Conservation (phyloP, 1,139 yeast genomes). For the Debaryomyces coudertii region DNA sequence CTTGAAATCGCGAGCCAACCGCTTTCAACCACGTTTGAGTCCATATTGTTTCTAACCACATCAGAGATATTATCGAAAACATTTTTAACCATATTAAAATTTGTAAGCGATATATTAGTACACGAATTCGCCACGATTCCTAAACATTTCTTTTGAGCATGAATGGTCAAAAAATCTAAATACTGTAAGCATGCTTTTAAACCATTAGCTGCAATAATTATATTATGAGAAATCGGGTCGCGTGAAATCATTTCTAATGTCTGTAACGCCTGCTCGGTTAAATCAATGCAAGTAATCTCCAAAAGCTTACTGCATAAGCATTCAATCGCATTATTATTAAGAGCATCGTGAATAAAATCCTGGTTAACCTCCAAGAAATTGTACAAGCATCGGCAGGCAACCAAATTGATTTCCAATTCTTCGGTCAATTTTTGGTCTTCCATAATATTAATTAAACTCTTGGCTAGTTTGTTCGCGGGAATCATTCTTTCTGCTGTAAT, state of each 20-base stretch:
- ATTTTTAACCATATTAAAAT: slow-evolving; percentile 53
- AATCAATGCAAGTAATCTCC: slow-evolving; percentile 82
- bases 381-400: slow-evolving; percentile 83
- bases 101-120: slow-evolving; percentile 45
- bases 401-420: slow-evolving; percentile 76
- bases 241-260: slow-evolving; percentile 71
- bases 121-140: slow-evolving; percentile 79
- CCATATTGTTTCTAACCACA: slow-evolving; percentile 62
- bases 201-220: slow-evolving; percentile 61
- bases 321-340: slow-evolving; percentile 67
- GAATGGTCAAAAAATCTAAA: slow-evolving; percentile 85
- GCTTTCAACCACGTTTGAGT: slow-evolving; percentile 65
- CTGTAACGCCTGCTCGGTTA: slow-evolving; percentile 87
- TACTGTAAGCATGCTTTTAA: slow-evolving; percentile 69
- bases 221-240: slow-evolving; percentile 51
- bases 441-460: slow-evolving; percentile 60
- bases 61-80: slow-evolving; percentile 65
- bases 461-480: slow-evolving; percentile 62
- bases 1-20: slow-evolving; percentile 71
- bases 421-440: slow-evolving; percentile 60
- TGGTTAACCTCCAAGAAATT: slow-evolving; percentile 79
- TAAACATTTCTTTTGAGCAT: slow-evolving; percentile 85
- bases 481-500: slow-evolving; percentile 63
- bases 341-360: slow-evolving; percentile 65
- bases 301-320: slow-evolving; percentile 66